phyloP scores from a whole-genome alignment of 106 monocot species.

The Cymbidium sinense region DNA sequence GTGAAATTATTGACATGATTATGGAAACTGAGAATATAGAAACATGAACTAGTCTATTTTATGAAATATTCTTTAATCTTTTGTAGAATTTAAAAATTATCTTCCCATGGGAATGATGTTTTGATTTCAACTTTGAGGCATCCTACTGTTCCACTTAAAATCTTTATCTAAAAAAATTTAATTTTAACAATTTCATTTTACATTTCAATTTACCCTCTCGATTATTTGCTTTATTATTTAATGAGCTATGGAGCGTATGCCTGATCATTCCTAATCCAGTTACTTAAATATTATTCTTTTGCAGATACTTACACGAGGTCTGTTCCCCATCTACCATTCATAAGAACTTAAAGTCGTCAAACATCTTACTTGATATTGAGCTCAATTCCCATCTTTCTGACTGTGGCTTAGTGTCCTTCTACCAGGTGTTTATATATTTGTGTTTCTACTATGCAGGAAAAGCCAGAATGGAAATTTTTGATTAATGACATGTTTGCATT shows the following conservation, averaged over 20 bases:
- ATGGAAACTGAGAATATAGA: neutral
- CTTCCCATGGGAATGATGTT: too few relatives aligned
- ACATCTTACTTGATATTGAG: slow-evolving; percentile 59
- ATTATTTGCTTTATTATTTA: neutral
- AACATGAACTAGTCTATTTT: neutral
- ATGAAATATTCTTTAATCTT: neutral
- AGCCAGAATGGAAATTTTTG: neutral
- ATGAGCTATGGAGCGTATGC: neutral
- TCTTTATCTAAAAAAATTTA: too few relatives aligned
- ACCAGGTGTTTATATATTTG: slow-evolving; percentile 20
- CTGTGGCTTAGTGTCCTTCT: slow-evolving; percentile 45
- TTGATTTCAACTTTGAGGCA: too few relatives aligned
- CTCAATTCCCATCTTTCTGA: slow-evolving; percentile 58
- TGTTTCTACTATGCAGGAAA: neutral
- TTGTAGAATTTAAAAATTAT: neutral
- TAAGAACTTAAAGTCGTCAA: slow-evolving; percentile 69
- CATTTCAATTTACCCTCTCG: too few relatives aligned
- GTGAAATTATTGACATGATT: neutral
- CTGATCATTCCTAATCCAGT: neutral
- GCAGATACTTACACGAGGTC: slow-evolving; percentile 48
- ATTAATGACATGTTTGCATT: neutral
- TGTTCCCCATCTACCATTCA: slow-evolving; percentile 46
- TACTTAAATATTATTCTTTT: neutral
- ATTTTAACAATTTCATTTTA: too few relatives aligned
- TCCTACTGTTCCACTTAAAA: too few relatives aligned